Percentiles rank a stretch among this genome's conserved stretches.
Evolutionary conservation across 2,329 filamentous ascomycete species (phyloP).

Genomic region (Ascochyta pisi): DNA sequence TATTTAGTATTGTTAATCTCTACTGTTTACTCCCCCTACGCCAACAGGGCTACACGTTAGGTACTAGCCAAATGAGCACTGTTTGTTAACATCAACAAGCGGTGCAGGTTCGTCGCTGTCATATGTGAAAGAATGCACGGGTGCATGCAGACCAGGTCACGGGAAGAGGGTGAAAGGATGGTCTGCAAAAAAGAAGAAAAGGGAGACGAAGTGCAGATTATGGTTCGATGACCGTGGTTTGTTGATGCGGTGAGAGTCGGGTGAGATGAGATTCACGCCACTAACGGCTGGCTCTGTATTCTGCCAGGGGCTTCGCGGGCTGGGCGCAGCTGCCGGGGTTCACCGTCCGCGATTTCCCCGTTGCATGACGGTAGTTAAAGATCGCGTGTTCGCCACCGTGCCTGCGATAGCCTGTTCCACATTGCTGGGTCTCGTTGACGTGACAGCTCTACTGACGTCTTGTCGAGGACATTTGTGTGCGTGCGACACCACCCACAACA

Average conservation of each 20-base stretch:
- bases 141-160: too few relatives aligned
- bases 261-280: constrained; percentile 45
- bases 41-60: neutral
- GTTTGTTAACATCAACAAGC: too few relatives aligned
- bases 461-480: neutral
- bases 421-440: constrained; percentile 1
- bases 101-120: neutral
- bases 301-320: constrained; percentile 14
- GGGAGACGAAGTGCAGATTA: constrained; percentile 4
- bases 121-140: neutral
- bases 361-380: constrained; percentile 29
- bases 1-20: constrained; percentile 5
- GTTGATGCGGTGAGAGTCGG: constrained; percentile 26
- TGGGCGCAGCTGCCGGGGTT: constrained; percentile 28
- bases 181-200: neutral
- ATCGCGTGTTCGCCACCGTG: constrained; percentile 33
- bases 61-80: too few relatives aligned
- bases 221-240: constrained; percentile 23
- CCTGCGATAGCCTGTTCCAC: neutral
- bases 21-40: constrained; percentile 2
- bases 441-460: neutral
- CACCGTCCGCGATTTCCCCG: constrained; percentile 26
- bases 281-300: constrained; percentile 6
- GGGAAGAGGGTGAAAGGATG: too few relatives aligned
- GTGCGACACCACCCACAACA: neutral